A percentile compares a stretch with the other conserved stretches of the same genome.
phyloP scores from a whole-genome alignment of 208 protist species.

The Balamuthia mandrillaris region DNA sequence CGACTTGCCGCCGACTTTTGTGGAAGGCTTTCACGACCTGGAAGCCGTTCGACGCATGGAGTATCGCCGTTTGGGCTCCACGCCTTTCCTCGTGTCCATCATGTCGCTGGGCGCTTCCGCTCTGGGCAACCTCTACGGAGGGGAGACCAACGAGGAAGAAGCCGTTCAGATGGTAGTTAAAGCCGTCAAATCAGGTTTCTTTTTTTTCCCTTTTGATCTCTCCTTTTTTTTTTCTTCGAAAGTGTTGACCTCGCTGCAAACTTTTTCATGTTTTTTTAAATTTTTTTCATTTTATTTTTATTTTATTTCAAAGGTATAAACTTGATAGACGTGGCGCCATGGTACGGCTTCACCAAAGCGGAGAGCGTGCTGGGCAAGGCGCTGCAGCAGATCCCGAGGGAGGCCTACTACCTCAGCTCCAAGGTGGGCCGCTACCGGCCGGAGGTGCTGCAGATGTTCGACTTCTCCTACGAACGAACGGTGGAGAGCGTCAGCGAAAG shows the following conservation, averaged over 20 bases:
- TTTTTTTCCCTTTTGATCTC: no score
- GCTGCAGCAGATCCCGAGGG: background rate
- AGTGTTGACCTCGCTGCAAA: no score
- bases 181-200: no score
- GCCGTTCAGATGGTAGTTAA: background rate
- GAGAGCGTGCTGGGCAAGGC: constrained; percentile 14
- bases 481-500: background rate
- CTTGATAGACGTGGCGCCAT: constrained; percentile 19
- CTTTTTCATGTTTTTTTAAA: no score
- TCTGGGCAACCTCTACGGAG: background rate
- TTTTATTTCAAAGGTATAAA: background rate
- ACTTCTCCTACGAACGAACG: constrained; percentile 10
- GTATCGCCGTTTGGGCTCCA: background rate
- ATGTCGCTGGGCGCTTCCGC: background rate
- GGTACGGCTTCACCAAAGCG: constrained; percentile 16
- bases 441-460: background rate
- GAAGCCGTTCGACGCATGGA: no score
- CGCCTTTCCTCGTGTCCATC: background rate
- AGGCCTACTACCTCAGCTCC: constrained; percentile 19
- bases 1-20: background rate
- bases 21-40: constrained; percentile 23
- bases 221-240: no score
- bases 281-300: no score
- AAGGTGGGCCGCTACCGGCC: constrained; percentile 26
- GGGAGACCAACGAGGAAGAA: background rate